Evolutionary conservation across 2,329 filamentous ascomycete species (phyloP).

Genomic region (Penicillium sp.): DNA sequence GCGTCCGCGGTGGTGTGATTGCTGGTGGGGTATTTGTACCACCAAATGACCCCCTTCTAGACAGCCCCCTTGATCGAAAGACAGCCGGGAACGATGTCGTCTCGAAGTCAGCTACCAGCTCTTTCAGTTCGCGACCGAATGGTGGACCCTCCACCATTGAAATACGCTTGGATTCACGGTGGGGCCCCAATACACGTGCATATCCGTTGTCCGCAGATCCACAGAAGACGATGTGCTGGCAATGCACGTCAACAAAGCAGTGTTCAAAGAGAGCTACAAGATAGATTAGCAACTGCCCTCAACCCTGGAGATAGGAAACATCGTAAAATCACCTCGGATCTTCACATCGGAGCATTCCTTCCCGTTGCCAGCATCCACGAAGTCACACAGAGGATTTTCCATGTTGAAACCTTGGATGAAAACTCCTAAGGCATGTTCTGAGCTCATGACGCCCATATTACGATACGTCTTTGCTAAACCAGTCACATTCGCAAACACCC

Average conservation of each 20-base stretch:
- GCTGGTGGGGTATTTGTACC: neutral
- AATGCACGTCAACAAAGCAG: constrained; percentile 41
- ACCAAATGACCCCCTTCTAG: constrained; percentile 4
- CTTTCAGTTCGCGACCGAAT: constrained; percentile 39
- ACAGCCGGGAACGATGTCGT: constrained; percentile 12
- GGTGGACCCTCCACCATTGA: constrained; percentile 39
- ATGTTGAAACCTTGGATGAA: constrained; percentile 48
- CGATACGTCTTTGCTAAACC: constrained; percentile 39
- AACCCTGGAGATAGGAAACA: neutral
- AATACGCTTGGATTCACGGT: constrained; percentile 33
- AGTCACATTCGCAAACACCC: constrained; percentile 41
- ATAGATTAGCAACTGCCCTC: constrained; percentile 1
- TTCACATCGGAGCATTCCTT: constrained; percentile 48
- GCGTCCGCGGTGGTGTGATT: constrained; percentile 10
- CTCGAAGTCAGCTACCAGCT: constrained; percentile 23
- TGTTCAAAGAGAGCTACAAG: constrained; percentile 32
- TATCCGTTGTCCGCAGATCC: constrained; percentile 46
- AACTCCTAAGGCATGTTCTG: constrained; percentile 25
- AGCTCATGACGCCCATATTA: constrained; percentile 26
- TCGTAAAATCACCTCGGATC: constrained; percentile 34
- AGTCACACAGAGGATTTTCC: constrained; percentile 38
- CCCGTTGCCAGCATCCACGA: constrained; percentile 44
- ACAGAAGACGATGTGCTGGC: constrained; percentile 44
- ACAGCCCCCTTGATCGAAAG: constrained; percentile 13
- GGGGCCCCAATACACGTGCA: constrained; percentile 40